A percentile compares a stretch with the other conserved stretches of the same genome.
Conservation (phyloP, 768 basidiomycete genomes). For the Boletus sp. region DNA sequence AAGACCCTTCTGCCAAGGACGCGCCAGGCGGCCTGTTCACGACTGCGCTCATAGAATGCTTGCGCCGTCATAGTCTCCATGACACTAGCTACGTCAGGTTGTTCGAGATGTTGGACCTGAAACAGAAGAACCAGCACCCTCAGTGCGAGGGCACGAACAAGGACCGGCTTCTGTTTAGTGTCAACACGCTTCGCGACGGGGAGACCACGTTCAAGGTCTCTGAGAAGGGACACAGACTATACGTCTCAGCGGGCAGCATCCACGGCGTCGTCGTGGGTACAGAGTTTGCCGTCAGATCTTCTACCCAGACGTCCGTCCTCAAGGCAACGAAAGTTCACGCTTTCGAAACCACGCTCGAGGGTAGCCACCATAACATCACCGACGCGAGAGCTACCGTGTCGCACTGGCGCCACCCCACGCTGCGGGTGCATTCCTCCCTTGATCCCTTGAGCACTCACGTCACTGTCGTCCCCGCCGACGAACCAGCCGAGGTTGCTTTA, state of each 20-base stretch:
- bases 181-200: slow-evolving; percentile 12
- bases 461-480: slow-evolving; percentile 2
- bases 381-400: slow-evolving; percentile 10
- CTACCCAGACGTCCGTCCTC: slow-evolving; percentile 2
- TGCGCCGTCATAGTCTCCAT: slow-evolving; percentile 5
- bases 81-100: slow-evolving; percentile 15
- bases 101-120: slow-evolving; percentile 12
- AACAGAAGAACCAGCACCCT: slow-evolving; percentile 7
- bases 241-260: slow-evolving; percentile 17
- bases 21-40: slow-evolving; percentile 19
- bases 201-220: slow-evolving; percentile 16
- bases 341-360: slow-evolving; percentile 15
- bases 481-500: slow-evolving; percentile 12
- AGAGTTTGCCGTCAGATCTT: slow-evolving; percentile 7
- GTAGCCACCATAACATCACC: not conserved
- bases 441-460: not conserved
- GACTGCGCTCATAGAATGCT: slow-evolving; percentile 12
- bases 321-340: slow-evolving; percentile 12
- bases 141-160: slow-evolving; percentile 19
- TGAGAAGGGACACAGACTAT: not conserved
- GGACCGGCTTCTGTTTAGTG: slow-evolving; percentile 17
- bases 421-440: slow-evolving; percentile 8
- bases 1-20: slow-evolving; percentile 5
- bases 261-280: slow-evolving; percentile 16
- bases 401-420: slow-evolving; percentile 6